Conservation (phyloP, 1,139 yeast species). For the Hemisphaericaspora subhashii region DNA sequence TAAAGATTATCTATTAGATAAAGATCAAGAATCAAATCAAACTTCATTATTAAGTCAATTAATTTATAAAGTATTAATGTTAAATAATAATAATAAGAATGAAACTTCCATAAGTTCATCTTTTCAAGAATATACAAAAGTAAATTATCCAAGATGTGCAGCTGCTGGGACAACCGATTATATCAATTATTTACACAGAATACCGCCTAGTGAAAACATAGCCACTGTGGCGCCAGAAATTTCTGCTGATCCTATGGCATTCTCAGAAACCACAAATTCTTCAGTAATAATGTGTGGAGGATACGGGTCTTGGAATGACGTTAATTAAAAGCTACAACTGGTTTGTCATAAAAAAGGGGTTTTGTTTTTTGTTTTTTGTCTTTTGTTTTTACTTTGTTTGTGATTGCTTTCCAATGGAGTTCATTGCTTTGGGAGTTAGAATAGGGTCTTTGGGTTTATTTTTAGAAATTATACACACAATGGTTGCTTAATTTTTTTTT, state of each 20-base stretch:
- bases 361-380: background rate
- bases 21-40: conserved; percentile 6
- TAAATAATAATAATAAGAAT: conserved; percentile 6
- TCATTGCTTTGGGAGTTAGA: no score
- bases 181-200: conserved; percentile 15
- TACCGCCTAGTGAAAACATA: background rate
- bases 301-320: conserved; percentile 29
- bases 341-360: background rate
- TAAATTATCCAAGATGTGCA: background rate
- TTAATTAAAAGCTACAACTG: no score
- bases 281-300: conserved; percentile 35
- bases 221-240: conserved; percentile 1
- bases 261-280: conserved; percentile 18
- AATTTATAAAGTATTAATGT: conserved; percentile 16
- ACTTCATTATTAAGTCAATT: conserved; percentile 15
- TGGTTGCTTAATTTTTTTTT: no score
- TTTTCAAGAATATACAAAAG: background rate
- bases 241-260: conserved; percentile 11
- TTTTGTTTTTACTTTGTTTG: no score
- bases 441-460: no score
- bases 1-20: conserved; percentile 13
- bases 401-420: no score
- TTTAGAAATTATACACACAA: background rate
- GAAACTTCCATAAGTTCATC: background rate
- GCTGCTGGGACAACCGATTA: conserved; percentile 14